Percentiles rank a stretch among this genome's conserved stretches.
Evolutionary conservation across 2,329 filamentous ascomycete genomes (phyloP).

Genomic region (Zasmidium citrigriseum): DNA sequence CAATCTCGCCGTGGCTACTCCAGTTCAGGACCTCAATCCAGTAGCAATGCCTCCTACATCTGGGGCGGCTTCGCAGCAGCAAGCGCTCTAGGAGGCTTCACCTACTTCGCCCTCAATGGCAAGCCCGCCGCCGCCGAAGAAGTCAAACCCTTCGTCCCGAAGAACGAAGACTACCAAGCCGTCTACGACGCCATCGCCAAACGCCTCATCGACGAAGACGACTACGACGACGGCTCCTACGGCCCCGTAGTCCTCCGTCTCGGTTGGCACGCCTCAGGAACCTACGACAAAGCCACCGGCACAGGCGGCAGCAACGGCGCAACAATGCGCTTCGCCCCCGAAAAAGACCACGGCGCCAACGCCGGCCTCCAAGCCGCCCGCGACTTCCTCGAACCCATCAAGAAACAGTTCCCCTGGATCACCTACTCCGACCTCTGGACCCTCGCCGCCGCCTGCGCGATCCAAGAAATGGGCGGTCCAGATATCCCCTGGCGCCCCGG

Average conservation of each 20-base stretch:
- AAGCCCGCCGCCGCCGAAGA: constrained; percentile 43
- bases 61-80: constrained; percentile 58
- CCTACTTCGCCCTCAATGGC: constrained; percentile 65
- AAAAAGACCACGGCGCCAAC: constrained; percentile 89
- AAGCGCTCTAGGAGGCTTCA: constrained; percentile 64
- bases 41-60: constrained; percentile 49
- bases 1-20: constrained; percentile 79
- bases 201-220: constrained; percentile 80
- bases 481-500: constrained; percentile 85
- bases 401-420: constrained; percentile 92
- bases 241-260: constrained; percentile 87
- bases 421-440: constrained; percentile 97
- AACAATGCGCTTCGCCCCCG: constrained; percentile 92
- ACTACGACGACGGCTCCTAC: constrained; percentile 96
- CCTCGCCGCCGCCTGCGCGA: constrained; percentile 76
- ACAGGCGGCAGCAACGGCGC: constrained; percentile 96
- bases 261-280: constrained; percentile 92
- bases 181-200: constrained; percentile 87
- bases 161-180: constrained; percentile 87
- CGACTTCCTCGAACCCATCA: constrained; percentile 90
- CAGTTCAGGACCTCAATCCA: constrained; percentile 26
- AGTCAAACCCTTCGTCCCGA: constrained; percentile 63
- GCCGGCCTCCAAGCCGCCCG: constrained; percentile 83
- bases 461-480: constrained; percentile 95
- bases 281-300: constrained; percentile 81